phyloP scores from a whole-genome alignment of 306 rosid genomes.

The Astragalus membranaceus region DNA sequence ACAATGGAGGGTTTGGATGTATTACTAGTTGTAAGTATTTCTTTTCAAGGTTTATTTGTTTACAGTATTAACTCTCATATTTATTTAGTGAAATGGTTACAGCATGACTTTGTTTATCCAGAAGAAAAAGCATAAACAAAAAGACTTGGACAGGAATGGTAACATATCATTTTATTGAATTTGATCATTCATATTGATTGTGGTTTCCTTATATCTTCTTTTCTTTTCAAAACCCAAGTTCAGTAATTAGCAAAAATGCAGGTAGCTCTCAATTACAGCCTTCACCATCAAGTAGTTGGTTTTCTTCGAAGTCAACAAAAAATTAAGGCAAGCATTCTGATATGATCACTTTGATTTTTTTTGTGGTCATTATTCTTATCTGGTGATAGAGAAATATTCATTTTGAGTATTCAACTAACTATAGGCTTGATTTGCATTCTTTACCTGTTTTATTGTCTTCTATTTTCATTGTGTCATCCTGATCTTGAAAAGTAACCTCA shows the following conservation, averaged over 20 bases:
- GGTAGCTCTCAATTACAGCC: too few species aligned
- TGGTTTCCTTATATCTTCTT: neutral
- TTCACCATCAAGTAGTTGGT: too few species aligned
- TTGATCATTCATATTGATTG: neutral
- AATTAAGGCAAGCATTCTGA: constrained; percentile 38
- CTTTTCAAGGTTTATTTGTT: too few species aligned
- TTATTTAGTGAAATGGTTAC: too few species aligned
- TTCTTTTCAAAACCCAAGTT: neutral
- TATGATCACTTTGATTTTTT: neutral
- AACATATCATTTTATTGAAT: constrained; percentile 15
- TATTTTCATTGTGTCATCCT: neutral
- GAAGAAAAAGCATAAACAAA: constrained; percentile 53
- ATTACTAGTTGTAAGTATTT: too few species aligned
- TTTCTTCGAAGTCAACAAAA: constrained; percentile 64
- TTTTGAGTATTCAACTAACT: constrained; percentile 6
- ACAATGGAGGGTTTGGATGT: too few species aligned
- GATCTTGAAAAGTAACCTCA: neutral
- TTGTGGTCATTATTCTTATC: neutral
- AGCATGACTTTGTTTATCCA: too few species aligned
- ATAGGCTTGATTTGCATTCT: constrained; percentile 3
- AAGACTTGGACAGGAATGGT: constrained; percentile 52
- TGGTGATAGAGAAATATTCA: constrained; percentile 12
- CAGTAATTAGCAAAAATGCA: too few species aligned
- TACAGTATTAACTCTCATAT: too few species aligned
- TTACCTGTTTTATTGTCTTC: too few species aligned